Evolutionary conservation across 2,329 filamentous ascomycete genomes (phyloP).

Genomic region (Trichoderma asperellum): DNA sequence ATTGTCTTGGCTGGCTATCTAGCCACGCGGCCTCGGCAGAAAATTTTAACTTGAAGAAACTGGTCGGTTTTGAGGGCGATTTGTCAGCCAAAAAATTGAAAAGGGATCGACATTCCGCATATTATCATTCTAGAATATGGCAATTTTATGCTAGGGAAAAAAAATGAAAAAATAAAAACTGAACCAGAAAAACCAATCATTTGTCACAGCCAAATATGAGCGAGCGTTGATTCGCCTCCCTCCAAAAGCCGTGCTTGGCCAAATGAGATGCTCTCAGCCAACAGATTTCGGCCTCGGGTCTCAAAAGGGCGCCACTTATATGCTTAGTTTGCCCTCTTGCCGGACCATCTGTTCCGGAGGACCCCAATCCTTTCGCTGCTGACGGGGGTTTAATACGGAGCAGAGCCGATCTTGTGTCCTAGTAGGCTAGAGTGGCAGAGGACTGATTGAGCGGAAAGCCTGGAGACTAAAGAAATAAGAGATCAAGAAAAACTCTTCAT

Average conservation of each 20-base stretch:
- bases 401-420: neutral
- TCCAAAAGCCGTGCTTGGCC: neutral
- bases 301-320: neutral
- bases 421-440: neutral
- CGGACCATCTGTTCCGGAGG: constrained; percentile 19
- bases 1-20: neutral
- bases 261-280: neutral
- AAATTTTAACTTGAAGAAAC: neutral
- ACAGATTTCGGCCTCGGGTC: neutral
- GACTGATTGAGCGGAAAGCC: neutral
- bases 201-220: neutral
- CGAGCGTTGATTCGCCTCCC: neutral
- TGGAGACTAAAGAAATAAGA: neutral
- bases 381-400: neutral
- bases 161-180: neutral
- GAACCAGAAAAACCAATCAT: neutral
- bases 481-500: neutral
- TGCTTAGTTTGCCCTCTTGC: neutral
- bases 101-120: neutral
- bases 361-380: neutral
- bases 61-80: neutral
- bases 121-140: neutral
- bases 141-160: neutral
- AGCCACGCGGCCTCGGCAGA: neutral
- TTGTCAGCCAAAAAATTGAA: neutral